Evolutionary conservation across 2,329 filamentous ascomycete genomes (phyloP), one percentile per base, ranked within the genome.

Genomic region (Trichoderma polysporum): DNA sequence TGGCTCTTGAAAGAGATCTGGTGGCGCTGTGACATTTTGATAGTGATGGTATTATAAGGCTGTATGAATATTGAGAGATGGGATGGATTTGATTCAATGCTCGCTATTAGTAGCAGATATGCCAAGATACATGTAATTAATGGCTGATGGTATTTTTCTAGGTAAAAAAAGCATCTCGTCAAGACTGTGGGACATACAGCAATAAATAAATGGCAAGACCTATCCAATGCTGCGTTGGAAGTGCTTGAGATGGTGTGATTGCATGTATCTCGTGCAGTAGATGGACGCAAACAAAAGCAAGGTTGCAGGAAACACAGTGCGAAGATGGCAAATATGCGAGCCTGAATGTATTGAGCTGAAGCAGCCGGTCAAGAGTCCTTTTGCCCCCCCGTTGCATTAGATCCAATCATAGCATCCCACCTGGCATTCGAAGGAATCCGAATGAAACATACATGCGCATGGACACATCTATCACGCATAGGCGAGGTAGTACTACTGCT

Each of bases 361-460:
- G 49, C n/a, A 45, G 25, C 15, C 25, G 27, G 37, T 19, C 37
- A 45, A 29, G 25, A 41, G 39, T 45, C n/a, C 22, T 22, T 41
- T 62, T 17, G 49, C 59, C 49, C 59, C n/a, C 49, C 39, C 19
- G 15, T 31, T 45, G 35, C 49, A 22, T 53, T 41, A n/a, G 45
- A 45, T 25, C 59, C 59, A 63, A 63, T 63, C 49, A 63, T 15
- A 13, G 49, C 49, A 41, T 63, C 47, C 59, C 59, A 63, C 59
- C 59, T 63, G 49, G 59, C 59, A n/a, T 13, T 22, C n/a, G 49
- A 35, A 63, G 35, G 33, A 45, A 63, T 33, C 2, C 47, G 25
- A 63, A 35, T 63, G 59, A 63, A 63, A 63, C 59, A 53, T 54
- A 41, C 49, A 53, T 41, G 15, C 17, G 49, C 59, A 53, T 54